A percentile compares a stretch with the other conserved stretches of the same genome.
These are phyloP conservation scores for Neocatenulostroma microsporum DNA, from an alignment of 2,329 filamentous ascomycete genomes.

Conservation along the genomic window DNA sequence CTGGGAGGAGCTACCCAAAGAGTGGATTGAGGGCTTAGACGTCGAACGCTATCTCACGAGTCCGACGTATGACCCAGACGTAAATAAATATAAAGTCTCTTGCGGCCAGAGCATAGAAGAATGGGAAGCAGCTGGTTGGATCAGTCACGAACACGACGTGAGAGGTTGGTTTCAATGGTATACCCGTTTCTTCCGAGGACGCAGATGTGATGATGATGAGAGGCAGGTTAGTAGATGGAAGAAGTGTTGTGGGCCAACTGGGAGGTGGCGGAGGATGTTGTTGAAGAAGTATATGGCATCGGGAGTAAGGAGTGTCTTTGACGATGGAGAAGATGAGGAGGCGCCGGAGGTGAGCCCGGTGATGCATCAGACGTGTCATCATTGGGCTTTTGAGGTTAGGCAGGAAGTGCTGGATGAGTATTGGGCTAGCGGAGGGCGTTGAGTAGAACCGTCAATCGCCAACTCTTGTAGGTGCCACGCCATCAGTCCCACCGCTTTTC, in stretches of 20 bases:
- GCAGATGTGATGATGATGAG: slow-evolving; percentile 46
- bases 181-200: slow-evolving; percentile 44
- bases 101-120: slow-evolving; percentile 50
- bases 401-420: slow-evolving; percentile 44
- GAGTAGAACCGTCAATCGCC: no score
- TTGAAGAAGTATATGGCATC: slow-evolving; percentile 45
- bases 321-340: slow-evolving; percentile 36
- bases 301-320: slow-evolving; percentile 44
- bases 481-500: no score
- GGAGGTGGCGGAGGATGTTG: slow-evolving; percentile 44
- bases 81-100: slow-evolving; percentile 48
- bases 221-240: slow-evolving; percentile 47
- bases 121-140: slow-evolving; percentile 51
- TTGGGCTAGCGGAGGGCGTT: slow-evolving; percentile 29
- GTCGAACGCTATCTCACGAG: slow-evolving; percentile 35
- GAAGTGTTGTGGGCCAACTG: slow-evolving; percentile 46
- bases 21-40: slow-evolving; percentile 39
- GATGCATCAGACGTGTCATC: slow-evolving; percentile 51
- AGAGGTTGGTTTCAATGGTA: slow-evolving; percentile 54
- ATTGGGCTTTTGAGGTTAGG: slow-evolving; percentile 48
- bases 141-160: slow-evolving; percentile 46
- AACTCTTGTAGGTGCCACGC: no score
- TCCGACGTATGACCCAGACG: slow-evolving; percentile 37
- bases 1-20: slow-evolving; percentile 38
- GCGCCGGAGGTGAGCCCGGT: slow-evolving; percentile 45